Evolutionary conservation across 345 rosid species (phyloP).

Genomic region (Boechera stricta): DNA sequence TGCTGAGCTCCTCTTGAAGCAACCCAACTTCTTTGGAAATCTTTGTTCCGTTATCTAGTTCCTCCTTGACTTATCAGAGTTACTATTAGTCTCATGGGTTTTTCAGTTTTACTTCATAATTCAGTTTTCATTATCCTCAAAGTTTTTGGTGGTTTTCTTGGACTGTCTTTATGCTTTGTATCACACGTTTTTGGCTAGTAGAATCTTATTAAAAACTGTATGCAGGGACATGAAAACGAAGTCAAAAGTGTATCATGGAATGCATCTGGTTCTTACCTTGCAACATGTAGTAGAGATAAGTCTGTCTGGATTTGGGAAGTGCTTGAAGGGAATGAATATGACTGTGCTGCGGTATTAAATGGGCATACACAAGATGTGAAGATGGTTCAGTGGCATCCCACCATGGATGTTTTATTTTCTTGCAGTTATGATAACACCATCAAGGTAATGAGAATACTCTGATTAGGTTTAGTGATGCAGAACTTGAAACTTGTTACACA

Average conservation of each 20-base stretch:
- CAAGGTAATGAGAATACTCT: constrained; percentile 58
- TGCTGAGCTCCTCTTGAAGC: not conserved
- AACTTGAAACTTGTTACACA: not conserved
- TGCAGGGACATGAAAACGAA: constrained; percentile 95
- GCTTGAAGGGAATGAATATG: constrained; percentile 81
- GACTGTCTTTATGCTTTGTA: constrained; percentile 14
- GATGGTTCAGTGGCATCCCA: constrained; percentile 97
- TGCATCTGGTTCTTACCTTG: constrained; percentile 76
- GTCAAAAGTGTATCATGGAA: constrained; percentile 92
- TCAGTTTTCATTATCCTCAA: not conserved
- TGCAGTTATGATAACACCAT: constrained; percentile 92
- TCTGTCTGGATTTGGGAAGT: constrained; percentile 98
- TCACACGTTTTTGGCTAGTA: not conserved
- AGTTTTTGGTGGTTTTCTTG: constrained; percentile 1
- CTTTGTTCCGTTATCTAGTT: not conserved
- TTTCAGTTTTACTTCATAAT: not conserved
- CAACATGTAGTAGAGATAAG: constrained; percentile 91
- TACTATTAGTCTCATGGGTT: constrained; percentile 2
- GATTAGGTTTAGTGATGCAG: not conserved
- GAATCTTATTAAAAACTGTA: not conserved
- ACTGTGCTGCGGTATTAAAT: constrained; percentile 80
- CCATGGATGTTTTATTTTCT: constrained; percentile 82
- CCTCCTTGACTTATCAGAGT: not conserved
- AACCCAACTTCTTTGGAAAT: not conserved
- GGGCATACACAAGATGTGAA: constrained; percentile 97